Conservation (phyloP, 495 filamentous ascomycete species). For the Paragyromitra xinjiangensis region DNA sequence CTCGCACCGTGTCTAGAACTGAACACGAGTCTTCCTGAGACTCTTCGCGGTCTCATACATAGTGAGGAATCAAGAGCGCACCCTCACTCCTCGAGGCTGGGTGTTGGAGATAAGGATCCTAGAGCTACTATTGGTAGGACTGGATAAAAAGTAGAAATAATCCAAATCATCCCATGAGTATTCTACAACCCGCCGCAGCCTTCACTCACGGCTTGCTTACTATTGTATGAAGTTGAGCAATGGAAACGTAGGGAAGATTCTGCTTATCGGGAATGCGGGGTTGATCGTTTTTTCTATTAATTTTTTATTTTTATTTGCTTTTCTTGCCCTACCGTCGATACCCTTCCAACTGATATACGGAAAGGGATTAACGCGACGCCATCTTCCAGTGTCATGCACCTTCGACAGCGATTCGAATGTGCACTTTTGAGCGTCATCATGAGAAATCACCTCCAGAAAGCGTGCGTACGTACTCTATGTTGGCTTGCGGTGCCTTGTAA, state of each 20-base stretch:
- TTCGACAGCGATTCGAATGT: constrained; percentile 14
- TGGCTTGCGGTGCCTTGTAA: not conserved
- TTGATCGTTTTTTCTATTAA: constrained; percentile 20
- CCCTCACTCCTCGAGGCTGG: not conserved
- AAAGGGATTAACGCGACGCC: not conserved
- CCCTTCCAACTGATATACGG: not conserved
- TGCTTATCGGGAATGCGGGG: constrained; percentile 43
- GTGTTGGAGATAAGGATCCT: constrained; percentile 24
- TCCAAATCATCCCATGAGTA: not conserved
- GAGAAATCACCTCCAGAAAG: constrained; percentile 4
- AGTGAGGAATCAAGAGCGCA: not conserved
- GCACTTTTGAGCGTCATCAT: constrained; percentile 9
- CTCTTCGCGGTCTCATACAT: not conserved
- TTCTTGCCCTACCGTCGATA: not conserved
- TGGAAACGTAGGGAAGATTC: constrained; percentile 38
- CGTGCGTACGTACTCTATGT: not conserved
- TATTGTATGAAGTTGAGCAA: not conserved
- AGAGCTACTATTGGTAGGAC: constrained; percentile 8
- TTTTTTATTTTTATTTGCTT: constrained; percentile 3
- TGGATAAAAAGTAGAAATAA: constrained; percentile 14
- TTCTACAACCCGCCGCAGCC: not conserved
- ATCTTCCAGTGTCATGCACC: constrained; percentile 22
- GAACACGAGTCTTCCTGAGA: not conserved
- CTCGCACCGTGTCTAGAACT: not conserved
- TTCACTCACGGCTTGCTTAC: not conserved